Percentiles rank a stretch among this genome's conserved stretches.
phyloP scores from a whole-genome alignment of 1,284 basidiomycete species.

The Heterobasidion occidentale region DNA sequence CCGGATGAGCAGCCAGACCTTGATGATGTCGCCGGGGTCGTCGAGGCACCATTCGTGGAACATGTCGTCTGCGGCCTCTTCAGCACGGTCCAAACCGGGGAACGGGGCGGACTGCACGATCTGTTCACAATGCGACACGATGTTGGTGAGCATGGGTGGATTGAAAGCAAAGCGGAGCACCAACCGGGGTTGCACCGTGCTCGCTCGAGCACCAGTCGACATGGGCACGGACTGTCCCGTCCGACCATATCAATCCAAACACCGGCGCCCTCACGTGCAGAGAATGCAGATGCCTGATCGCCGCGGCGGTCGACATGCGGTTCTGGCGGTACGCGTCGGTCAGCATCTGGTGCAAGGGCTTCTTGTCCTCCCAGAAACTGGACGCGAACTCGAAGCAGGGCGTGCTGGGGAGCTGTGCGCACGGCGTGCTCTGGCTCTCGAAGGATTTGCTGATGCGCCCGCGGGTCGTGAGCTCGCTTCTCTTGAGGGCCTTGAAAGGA shows the following conservation, averaged over 20 bases:
- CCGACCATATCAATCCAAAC: slow-evolving; percentile 47
- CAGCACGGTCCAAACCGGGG: slow-evolving; percentile 15
- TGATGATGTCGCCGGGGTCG: slow-evolving; percentile 34
- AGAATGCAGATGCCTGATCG: slow-evolving; percentile 41
- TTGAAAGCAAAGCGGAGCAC: slow-evolving; percentile 9
- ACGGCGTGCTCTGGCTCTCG: slow-evolving; percentile 44
- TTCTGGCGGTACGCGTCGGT: slow-evolving; percentile 53
- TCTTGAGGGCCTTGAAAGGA: slow-evolving; percentile 37
- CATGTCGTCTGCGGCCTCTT: slow-evolving; percentile 7
- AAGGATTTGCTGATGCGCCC: slow-evolving; percentile 35
- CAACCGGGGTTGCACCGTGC: slow-evolving; percentile 19
- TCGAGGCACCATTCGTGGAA: slow-evolving; percentile 46
- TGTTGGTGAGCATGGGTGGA: not conserved
- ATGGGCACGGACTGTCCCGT: slow-evolving; percentile 43
- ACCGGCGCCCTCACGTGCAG: slow-evolving; percentile 37
- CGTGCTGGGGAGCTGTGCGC: slow-evolving; percentile 33
- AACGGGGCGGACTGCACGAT: slow-evolving; percentile 44
- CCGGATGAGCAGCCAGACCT: slow-evolving; percentile 43
- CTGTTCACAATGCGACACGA: slow-evolving; percentile 17
- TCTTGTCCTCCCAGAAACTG: slow-evolving; percentile 53
- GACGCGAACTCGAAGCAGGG: slow-evolving; percentile 45
- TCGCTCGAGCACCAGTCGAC: slow-evolving; percentile 41
- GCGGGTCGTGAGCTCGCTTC: slow-evolving; percentile 25
- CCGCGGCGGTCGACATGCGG: slow-evolving; percentile 44
- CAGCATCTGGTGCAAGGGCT: slow-evolving; percentile 36